Evolutionary conservation across 257 asterid genomes (phyloP), one percentile per base, ranked within the genome.

Genomic region (Scutellaria galericulata): DNA sequence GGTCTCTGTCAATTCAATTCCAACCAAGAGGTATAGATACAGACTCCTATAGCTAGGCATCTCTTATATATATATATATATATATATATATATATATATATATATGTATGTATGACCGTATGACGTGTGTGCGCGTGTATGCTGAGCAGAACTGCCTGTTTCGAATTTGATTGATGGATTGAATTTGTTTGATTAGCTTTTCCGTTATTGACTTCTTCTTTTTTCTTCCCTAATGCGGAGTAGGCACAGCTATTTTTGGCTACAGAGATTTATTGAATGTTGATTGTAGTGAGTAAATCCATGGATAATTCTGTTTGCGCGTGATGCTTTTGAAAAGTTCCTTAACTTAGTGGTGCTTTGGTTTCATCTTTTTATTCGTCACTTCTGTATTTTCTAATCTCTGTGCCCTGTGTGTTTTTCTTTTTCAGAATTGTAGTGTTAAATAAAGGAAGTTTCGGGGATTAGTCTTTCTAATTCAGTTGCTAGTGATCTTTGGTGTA

Each of bases 1-100:
- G 79, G 70, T 40, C 74, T 59, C 71, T 51, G 75, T 65, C n/a
- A 10, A 37, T 68, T 66, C 79, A 60, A 59, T 60, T 64, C 64
- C 64, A 50, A 75, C 41, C 42, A 40, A 53, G 70, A 67, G 79
- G 79, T 68, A 67, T 67, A 59, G 27, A 66, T 47, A 66, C 74
- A 22, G 64, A 41, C 58, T 18, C 9, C 24, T 67, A 3, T 59
- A 67, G 12, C n/a, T 64, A 54, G 64, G 5, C 24, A 3, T 31
- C 14, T 45, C 8, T 37, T 12, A 7, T 20, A 2, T 13, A 15
- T 39, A 3, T 39, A 12, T 73, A 44, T 53, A 27, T 44, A 50
- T 9, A 7, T n/a, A n/a, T n/a, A n/a, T n/a, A n/a, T n/a, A n/a
- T 9, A 13, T 31, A 57, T 45, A 14, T 14, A 0, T 18, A 18